Percentiles rank a stretch among this genome's conserved stretches.
These are phyloP conservation scores for Trichophyton mentagrophytes DNA, from an alignment of 2,329 filamentous ascomycete genomes.

Conservation along the genomic window DNA sequence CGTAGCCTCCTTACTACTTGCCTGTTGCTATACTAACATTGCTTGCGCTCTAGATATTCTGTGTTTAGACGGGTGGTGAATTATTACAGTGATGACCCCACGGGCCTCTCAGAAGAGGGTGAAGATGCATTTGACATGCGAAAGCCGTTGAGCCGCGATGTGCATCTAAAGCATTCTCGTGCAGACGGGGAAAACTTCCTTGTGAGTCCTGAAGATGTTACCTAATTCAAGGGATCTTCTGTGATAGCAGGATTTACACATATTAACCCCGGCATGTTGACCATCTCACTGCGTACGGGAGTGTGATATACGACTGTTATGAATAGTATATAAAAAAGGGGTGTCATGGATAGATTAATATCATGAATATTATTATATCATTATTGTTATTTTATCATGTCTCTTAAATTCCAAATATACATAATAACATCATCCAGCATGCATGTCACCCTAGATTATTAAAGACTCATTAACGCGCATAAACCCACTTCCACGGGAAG, in stretches of 20 bases:
- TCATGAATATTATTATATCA: too few species aligned
- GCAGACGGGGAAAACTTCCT: constrained; percentile 65
- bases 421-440: too few species aligned
- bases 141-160: constrained; percentile 75
- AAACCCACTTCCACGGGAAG: too few species aligned
- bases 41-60: constrained; percentile 44
- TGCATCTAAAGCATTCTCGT: constrained; percentile 60
- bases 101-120: constrained; percentile 42
- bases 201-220: constrained; percentile 77
- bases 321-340: not conserved
- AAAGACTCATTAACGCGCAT: too few species aligned
- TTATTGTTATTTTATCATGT: too few species aligned
- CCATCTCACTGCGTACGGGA: not conserved
- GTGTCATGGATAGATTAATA: too few species aligned
- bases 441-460: too few species aligned
- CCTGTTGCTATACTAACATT: not conserved
- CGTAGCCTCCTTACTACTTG: not conserved
- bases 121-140: constrained; percentile 98
- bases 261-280: not conserved
- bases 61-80: constrained; percentile 78
- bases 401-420: too few species aligned
- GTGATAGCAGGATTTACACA: not conserved
- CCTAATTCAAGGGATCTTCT: constrained; percentile 15
- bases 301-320: not conserved
- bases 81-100: constrained; percentile 82